Conservation (phyloP, 2,329 filamentous ascomycete genomes). For the Aspergillus eucalypticola region DNA sequence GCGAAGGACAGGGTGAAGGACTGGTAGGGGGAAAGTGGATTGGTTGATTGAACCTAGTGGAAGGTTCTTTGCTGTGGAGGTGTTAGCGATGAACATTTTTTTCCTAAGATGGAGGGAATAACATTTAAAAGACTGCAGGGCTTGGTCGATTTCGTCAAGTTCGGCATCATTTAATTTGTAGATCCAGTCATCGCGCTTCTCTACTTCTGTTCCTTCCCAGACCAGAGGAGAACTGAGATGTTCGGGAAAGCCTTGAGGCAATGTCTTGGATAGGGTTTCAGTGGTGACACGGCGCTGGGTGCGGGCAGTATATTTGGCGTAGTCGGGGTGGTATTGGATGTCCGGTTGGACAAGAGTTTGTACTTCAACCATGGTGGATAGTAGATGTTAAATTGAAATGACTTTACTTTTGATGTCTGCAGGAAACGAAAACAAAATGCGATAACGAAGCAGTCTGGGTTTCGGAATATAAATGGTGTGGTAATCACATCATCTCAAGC, state of each 20-base stretch:
- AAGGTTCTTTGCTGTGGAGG: slow-evolving; percentile 28
- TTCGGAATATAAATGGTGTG: not conserved
- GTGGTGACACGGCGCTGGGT: slow-evolving; percentile 21
- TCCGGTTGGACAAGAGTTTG: slow-evolving; percentile 26
- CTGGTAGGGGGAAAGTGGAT: slow-evolving; percentile 48
- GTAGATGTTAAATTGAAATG: not conserved
- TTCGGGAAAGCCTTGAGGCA: slow-evolving; percentile 47
- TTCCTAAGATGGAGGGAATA: not conserved
- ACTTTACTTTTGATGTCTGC: no score
- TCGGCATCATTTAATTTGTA: slow-evolving; percentile 40
- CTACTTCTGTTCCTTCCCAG: slow-evolving; percentile 48
- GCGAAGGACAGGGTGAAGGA: slow-evolving; percentile 34
- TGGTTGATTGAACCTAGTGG: slow-evolving; percentile 46
- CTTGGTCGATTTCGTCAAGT: slow-evolving; percentile 46
- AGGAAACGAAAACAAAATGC: no score
- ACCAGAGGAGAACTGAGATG: slow-evolving; percentile 47
- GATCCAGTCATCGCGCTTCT: slow-evolving; percentile 43
- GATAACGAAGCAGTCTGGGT: no score
- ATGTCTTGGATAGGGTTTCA: slow-evolving; percentile 20
- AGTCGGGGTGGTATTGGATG: slow-evolving; percentile 32
- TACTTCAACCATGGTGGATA: not conserved
- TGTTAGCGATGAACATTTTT: slow-evolving; percentile 4
- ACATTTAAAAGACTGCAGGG: slow-evolving; percentile 47
- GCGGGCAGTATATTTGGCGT: slow-evolving; percentile 29
- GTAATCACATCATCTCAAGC: not conserved